phyloP scores from a whole-genome alignment of 352 stramenopile genomes.

The Phytophthora nicotianae region DNA sequence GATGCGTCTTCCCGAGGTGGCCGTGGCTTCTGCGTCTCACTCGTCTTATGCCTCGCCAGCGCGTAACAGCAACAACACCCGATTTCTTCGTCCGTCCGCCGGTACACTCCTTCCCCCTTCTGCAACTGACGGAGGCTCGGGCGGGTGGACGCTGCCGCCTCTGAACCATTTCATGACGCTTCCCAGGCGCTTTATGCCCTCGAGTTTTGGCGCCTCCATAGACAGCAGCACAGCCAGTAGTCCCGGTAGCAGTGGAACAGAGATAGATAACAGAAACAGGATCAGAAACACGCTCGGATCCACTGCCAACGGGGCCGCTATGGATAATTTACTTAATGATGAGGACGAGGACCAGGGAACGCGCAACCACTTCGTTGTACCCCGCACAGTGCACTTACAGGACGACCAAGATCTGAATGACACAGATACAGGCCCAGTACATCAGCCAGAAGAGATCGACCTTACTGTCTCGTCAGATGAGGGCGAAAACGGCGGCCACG shows the following conservation, averaged over 20 bases:
- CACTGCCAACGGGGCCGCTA: not conserved
- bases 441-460: conserved; percentile 60
- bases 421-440: not conserved
- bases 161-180: conserved; percentile 45
- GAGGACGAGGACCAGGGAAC: conserved; percentile 25
- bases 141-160: conserved; percentile 26
- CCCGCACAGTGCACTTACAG: conserved; percentile 15
- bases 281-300: not conserved
- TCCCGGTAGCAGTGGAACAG: not conserved
- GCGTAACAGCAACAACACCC: not conserved
- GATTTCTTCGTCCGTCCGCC: conserved; percentile 2
- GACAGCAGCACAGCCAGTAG: conserved; percentile 7
- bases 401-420: conserved; percentile 4
- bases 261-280: conserved; percentile 1
- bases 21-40: conserved; percentile 4
- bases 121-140: conserved; percentile 1
- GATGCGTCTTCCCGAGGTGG: conserved; percentile 29
- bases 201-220: conserved; percentile 8
- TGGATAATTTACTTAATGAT: conserved; percentile 32
- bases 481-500: conserved; percentile 34
- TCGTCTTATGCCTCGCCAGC: conserved; percentile 6
- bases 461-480: conserved; percentile 67
- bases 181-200: conserved; percentile 28
- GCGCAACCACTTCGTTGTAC: conserved; percentile 13
- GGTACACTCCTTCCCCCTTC: conserved; percentile 3